Conservation (phyloP, 257 asterid species). For the Cinchona pubescens region DNA sequence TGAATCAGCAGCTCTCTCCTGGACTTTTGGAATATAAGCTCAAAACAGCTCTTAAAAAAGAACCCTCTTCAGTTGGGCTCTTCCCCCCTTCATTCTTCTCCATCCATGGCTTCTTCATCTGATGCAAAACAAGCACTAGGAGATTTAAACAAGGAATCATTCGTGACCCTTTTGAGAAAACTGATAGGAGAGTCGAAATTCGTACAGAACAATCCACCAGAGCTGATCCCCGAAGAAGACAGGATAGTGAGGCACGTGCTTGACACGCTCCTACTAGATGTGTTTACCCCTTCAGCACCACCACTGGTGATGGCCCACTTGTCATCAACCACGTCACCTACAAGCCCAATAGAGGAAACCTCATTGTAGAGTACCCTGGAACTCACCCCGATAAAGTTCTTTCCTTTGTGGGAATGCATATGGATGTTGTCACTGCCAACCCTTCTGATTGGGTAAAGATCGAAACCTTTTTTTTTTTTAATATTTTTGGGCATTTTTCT, state of each 20-base stretch:
- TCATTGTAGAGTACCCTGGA: conserved; percentile 95
- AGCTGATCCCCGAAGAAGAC: conserved; percentile 92
- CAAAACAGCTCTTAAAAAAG: too few species aligned
- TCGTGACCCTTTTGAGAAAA: conserved; percentile 59
- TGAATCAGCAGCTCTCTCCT: too few species aligned
- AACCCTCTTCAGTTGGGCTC: too few species aligned
- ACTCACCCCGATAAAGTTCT: conserved; percentile 66
- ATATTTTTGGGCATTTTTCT: not conserved
- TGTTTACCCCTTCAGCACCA: conserved; percentile 73
- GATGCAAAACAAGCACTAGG: conserved; percentile 49
- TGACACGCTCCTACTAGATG: conserved; percentile 68
- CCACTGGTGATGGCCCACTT: conserved; percentile 83
- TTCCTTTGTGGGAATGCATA: conserved; percentile 97
- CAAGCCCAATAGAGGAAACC: conserved; percentile 92
- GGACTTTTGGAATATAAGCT: too few species aligned
- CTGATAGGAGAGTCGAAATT: conserved; percentile 82
- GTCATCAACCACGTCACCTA: conserved; percentile 68
- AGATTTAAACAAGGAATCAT: conserved; percentile 67
- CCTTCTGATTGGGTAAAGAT: conserved; percentile 76
- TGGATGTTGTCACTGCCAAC: conserved; percentile 96
- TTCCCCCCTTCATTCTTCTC: not conserved
- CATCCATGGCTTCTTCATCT: conserved; percentile 44
- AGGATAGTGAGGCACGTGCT: conserved; percentile 78
- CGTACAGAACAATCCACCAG: conserved; percentile 97
- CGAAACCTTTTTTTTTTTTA: not conserved